Percentiles rank a stretch among this genome's conserved stretches.
These are phyloP conservation scores for Raphanus raphanistrum DNA, from an alignment of 345 rosid species.

Conservation along the genomic window DNA sequence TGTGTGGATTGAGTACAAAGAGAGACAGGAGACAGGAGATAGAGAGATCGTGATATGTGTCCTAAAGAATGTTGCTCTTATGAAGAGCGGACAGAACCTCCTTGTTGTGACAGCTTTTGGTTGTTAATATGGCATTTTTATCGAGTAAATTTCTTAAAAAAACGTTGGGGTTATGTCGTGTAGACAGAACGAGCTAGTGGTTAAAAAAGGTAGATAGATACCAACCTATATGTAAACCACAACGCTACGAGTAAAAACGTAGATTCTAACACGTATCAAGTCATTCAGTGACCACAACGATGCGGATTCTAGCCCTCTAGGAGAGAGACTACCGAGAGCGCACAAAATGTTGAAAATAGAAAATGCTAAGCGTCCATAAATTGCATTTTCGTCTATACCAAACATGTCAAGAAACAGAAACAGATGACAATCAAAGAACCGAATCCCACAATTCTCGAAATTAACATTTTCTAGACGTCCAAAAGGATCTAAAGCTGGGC, in stretches of 20 bases:
- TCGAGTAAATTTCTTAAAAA: not conserved
- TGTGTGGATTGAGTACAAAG: not conserved
- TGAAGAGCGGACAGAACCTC: not conserved
- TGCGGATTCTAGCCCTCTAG: not conserved
- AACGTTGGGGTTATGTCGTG: not conserved
- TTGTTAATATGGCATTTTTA: not conserved
- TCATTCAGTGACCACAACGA: not conserved
- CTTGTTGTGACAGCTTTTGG: not conserved
- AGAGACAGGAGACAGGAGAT: not conserved
- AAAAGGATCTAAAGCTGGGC: not conserved
- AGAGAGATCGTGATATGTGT: not conserved
- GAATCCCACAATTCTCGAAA: conserved; percentile 12
- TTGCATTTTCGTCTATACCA: conserved; percentile 19
- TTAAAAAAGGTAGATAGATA: not conserved
- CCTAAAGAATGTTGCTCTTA: not conserved
- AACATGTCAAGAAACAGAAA: conserved; percentile 9
- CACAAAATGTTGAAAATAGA: not conserved
- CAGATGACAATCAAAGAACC: conserved; percentile 4
- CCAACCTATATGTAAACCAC: not conserved
- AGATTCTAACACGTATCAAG: not conserved
- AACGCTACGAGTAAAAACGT: not conserved
- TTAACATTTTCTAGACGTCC: conserved; percentile 1
- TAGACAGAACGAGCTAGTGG: not conserved
- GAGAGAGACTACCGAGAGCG: not conserved
- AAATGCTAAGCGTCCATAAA: not conserved